Evolutionary conservation across 345 rosid genomes (phyloP).

Genomic region (Acer campestre): DNA sequence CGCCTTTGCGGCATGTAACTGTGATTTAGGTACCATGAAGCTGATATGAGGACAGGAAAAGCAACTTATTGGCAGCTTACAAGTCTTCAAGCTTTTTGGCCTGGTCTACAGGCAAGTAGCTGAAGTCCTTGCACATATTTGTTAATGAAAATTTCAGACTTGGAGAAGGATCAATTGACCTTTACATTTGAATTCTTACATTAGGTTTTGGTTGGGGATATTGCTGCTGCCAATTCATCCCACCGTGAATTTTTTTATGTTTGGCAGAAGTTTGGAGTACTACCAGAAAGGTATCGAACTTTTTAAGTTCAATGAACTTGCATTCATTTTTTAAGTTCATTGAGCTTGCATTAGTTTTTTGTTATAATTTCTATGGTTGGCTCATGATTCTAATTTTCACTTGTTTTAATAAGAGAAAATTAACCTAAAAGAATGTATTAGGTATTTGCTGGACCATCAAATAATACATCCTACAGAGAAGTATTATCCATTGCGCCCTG

Average conservation of each 20-base stretch:
- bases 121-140: constrained; percentile 15
- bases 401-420: constrained; percentile 17
- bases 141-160: background rate
- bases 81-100: constrained; percentile 99
- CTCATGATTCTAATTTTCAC: constrained; percentile 18
- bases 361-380: background rate
- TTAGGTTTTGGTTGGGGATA: constrained; percentile 95
- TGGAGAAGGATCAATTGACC: constrained; percentile 27
- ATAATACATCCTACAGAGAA: constrained; percentile 89
- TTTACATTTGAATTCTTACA: constrained; percentile 27
- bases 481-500: constrained; percentile 96
- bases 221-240: constrained; percentile 84
- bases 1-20: constrained; percentile 10
- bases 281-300: constrained; percentile 72
- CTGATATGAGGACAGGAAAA: constrained; percentile 93
- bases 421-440: constrained; percentile 27
- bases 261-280: constrained; percentile 89
- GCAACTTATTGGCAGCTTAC: constrained; percentile 99
- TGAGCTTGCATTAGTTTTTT: background rate
- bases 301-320: constrained; percentile 3
- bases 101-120: constrained; percentile 81
- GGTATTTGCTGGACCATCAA: constrained; percentile 90
- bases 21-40: constrained; percentile 87
- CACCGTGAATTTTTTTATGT: constrained; percentile 86
- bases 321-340: background rate